phyloP scores from a whole-genome alignment of 257 asterid genomes.

The Capsicum rhomboideum region DNA sequence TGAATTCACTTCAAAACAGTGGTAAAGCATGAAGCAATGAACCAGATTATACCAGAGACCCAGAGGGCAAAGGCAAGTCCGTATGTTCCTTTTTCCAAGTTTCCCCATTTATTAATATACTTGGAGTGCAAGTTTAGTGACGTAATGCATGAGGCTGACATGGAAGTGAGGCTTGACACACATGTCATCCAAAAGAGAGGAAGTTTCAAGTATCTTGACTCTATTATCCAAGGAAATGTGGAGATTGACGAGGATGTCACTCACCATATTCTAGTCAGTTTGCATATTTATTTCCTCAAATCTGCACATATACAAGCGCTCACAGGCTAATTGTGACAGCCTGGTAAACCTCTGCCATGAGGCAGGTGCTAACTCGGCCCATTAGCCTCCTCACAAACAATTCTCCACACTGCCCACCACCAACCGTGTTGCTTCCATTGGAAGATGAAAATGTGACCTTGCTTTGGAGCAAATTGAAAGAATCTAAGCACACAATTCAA shows the following conservation, averaged over 20 bases:
- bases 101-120: neutral
- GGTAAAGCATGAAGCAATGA: neutral
- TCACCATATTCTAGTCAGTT: neutral
- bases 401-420: neutral
- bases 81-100: neutral
- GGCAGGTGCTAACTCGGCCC: neutral
- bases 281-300: neutral
- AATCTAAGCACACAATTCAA: neutral
- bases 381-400: neutral
- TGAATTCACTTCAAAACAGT: neutral
- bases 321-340: neutral
- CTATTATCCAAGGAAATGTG: no score
- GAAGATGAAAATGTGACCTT: neutral
- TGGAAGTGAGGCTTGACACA: no score
- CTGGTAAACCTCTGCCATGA: neutral
- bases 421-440: neutral
- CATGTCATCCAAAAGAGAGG: no score
- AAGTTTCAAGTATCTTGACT: no score
- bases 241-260: no score
- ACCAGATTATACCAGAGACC: neutral
- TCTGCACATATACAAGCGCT: neutral
- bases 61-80: slow-evolving; percentile 73
- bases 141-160: no score
- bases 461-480: neutral
- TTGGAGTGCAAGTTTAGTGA: no score